These are phyloP conservation scores for Amaranthus palmeri DNA, from an alignment of 148 eudicot species.

Conservation along the genomic window DNA sequence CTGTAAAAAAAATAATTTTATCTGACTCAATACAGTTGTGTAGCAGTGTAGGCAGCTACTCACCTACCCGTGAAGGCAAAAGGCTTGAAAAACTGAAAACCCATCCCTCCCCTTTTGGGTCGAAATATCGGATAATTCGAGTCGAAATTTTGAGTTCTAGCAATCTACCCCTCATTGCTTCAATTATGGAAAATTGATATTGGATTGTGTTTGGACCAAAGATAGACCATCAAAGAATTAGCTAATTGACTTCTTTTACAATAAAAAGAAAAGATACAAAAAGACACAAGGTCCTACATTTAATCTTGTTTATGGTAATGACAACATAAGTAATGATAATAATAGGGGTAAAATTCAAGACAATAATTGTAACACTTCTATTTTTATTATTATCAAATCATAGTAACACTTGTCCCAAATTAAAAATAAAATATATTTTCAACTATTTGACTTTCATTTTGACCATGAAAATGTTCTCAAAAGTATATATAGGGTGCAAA, in stretches of 20 bases:
- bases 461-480: background rate
- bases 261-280: background rate
- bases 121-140: too few relatives aligned
- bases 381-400: background rate
- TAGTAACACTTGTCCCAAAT: background rate
- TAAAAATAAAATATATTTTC: background rate
- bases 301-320: constrained; percentile 14
- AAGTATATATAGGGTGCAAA: too few relatives aligned
- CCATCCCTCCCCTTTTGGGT: too few relatives aligned
- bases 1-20: too few relatives aligned
- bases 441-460: constrained; percentile 1
- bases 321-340: constrained; percentile 19
- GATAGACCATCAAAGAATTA: background rate
- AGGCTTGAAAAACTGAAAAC: too few relatives aligned
- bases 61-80: too few relatives aligned
- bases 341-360: constrained; percentile 10
- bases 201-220: background rate
- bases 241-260: background rate
- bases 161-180: too few relatives aligned
- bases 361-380: background rate
- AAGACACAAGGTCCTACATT: constrained; percentile 9
- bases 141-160: too few relatives aligned
- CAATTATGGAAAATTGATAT: background rate
- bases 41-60: too few relatives aligned
- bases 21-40: too few relatives aligned